Percentiles rank a stretch among this genome's conserved stretches.
These are phyloP conservation scores for Celoporthe dispersa DNA, from an alignment of 2,329 filamentous ascomycete genomes.

Conservation along the genomic window DNA sequence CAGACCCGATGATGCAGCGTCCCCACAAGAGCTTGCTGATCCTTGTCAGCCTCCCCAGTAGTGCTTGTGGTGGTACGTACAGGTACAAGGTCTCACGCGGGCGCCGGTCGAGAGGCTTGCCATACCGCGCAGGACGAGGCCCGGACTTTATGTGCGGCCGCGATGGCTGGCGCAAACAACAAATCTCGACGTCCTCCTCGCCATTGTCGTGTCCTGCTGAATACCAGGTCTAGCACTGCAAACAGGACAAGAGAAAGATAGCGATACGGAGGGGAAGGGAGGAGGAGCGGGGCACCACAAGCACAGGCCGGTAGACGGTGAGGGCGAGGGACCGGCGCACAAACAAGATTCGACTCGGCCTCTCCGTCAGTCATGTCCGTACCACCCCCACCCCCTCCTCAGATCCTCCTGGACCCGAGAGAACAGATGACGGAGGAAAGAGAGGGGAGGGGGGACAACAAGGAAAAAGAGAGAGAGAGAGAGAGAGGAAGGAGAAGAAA, in stretches of 20 bases:
- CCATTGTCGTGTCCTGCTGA: neutral
- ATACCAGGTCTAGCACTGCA: neutral
- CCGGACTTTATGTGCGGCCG: neutral
- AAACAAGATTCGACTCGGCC: conserved; percentile 23
- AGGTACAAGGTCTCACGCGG: neutral
- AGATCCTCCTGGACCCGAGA: neutral
- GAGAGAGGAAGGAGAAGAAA: neutral
- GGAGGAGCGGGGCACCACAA: neutral
- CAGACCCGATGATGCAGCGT: conserved; percentile 12
- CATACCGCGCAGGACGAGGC: neutral
- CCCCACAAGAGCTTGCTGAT: conserved; percentile 9
- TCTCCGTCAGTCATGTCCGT: conserved; percentile 13
- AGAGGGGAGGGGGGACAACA: neutral
- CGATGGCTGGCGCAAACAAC: neutral
- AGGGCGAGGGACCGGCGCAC: neutral
- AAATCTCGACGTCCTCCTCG: neutral
- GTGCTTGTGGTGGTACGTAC: neutral
- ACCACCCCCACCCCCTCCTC: neutral
- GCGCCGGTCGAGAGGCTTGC: neutral
- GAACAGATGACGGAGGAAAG: neutral
- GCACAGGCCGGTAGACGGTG: conserved; percentile 5
- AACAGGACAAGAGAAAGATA: neutral
- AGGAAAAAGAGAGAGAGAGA: neutral
- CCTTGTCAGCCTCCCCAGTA: conserved; percentile 2
- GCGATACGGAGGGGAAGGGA: too few relatives aligned